These are phyloP conservation scores for Colletotrichum lentis DNA, from an alignment of 2,329 filamentous ascomycete genomes.

Conservation along the genomic window DNA sequence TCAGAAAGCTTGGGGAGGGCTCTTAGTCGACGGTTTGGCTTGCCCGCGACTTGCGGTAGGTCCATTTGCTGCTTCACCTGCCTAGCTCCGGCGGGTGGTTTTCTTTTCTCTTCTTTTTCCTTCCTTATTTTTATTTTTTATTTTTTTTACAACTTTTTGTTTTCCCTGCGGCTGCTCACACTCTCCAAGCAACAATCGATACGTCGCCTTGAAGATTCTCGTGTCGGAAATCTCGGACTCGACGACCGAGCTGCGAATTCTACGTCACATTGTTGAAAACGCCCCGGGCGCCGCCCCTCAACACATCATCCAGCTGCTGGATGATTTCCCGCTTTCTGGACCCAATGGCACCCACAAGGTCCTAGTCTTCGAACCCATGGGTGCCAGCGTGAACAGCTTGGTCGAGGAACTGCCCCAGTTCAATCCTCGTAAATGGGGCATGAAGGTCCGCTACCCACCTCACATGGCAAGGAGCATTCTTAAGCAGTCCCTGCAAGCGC, in stretches of 20 bases:
- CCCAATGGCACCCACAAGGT: too few species aligned
- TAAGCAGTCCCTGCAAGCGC: slow-evolving; percentile 49
- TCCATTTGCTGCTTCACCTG: background rate
- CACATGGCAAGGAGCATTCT: slow-evolving; percentile 52
- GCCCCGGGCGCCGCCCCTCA: too few species aligned
- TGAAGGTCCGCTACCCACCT: slow-evolving; percentile 49
- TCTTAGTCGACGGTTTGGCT: slow-evolving; percentile 39
- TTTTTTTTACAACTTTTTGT: background rate
- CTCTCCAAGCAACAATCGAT: background rate
- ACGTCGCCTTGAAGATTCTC: background rate
- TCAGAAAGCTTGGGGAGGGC: background rate
- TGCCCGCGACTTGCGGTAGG: background rate
- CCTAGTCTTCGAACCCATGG: too few species aligned
- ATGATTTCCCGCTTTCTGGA: too few species aligned
- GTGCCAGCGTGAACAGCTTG: too few species aligned
- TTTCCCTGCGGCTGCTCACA: background rate
- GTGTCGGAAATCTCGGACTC: background rate
- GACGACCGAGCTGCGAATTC: too few species aligned
- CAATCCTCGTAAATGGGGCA: slow-evolving; percentile 41
- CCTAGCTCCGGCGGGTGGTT: background rate
- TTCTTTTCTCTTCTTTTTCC: too few species aligned
- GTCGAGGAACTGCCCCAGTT: slow-evolving; percentile 46
- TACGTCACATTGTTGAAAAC: too few species aligned
- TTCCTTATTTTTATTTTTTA: too few species aligned
- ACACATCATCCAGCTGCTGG: too few species aligned